phyloP scores from a whole-genome alignment of 164 flowering plant species.

The Stephania cephalantha region DNA sequence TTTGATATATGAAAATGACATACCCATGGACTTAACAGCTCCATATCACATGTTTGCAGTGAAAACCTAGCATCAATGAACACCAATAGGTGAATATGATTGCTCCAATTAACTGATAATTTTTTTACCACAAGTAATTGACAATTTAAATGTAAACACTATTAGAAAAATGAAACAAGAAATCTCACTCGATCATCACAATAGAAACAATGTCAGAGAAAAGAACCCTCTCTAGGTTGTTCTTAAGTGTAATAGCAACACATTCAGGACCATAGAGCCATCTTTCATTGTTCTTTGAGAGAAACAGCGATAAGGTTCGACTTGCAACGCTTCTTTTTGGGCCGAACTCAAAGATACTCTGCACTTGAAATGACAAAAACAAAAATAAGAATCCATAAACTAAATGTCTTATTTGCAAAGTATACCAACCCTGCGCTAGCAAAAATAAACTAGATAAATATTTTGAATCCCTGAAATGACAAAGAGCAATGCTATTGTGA shows the following conservation, averaged over 20 bases:
- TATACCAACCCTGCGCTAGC: not conserved
- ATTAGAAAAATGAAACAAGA: not conserved
- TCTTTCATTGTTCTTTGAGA: conserved; percentile 57
- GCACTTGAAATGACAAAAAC: conserved; percentile 14
- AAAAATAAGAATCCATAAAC: conserved; percentile 10
- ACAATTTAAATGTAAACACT: not conserved
- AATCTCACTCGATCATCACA: conserved; percentile 51
- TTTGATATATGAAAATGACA: conserved; percentile 72
- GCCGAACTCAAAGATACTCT: conserved; percentile 72
- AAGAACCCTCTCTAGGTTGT: conserved; percentile 55
- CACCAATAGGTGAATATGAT: conserved; percentile 1
- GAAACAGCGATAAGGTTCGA: conserved; percentile 55
- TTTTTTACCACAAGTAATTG: not conserved
- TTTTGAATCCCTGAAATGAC: not conserved
- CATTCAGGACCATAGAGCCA: conserved; percentile 63
- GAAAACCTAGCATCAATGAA: conserved; percentile 39
- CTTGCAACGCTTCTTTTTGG: conserved; percentile 28
- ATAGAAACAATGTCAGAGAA: conserved; percentile 62
- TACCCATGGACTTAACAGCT: conserved; percentile 57
- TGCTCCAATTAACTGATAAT: not conserved
- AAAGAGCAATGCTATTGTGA: too few relatives aligned
- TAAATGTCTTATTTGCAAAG: not conserved
- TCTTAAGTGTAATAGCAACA: conserved; percentile 72
- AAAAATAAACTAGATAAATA: not conserved
- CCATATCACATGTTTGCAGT: conserved; percentile 19